Base-by-base conservation (phyloP, 176 grass and related monocot genomes). In the Dendrocalamus sinicus region DNA sequence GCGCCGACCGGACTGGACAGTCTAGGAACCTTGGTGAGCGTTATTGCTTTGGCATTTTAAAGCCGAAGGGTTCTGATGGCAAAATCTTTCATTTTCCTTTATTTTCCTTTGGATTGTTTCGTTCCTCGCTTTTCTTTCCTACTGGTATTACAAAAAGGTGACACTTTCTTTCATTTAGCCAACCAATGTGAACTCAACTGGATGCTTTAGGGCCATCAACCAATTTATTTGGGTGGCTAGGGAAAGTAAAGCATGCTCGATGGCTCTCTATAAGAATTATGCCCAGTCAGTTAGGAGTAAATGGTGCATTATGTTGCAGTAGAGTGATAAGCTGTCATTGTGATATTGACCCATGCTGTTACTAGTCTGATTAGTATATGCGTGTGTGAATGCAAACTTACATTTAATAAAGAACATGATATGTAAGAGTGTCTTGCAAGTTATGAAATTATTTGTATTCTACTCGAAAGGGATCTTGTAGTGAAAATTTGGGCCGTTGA, bases 341-440 rank as follows among this genome's bases (percentile, higher is more conserved):
- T 84, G 82, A 77, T 63, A 71, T 44, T 37, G 88, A 72, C 78
- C 53, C 37, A 61, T 26, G 12, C 50, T 45, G 8, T 75, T 82
- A 47, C 19, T 35, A 28, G 9, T 50, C 16, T 72, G 55, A 45
- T 72, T 60, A 77, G 70, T 50, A 72, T 7, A 39, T 48, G 50
- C 47, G 46, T 55, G 40, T 86, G 79, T 86, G 84, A 83, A 83
- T 78, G 47, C 73, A 86, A 83, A 78, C 64, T 73, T 72, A 20
- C 44, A 55, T 55, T 86, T 47, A 86, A 78, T 81, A 83, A 78
- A 83, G n/a, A 51, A 30, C 16, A 65, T 47, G 14, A 35, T 90
- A 26, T 57, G 37, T 63, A 76, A 45, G 53, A 81, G 78, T 57
- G 46, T 78, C 84, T 72, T 76, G 32, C 77, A 86, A 78, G 73